phyloP scores from a whole-genome alignment of 129 eudicot species.

The Calendula officinalis region DNA sequence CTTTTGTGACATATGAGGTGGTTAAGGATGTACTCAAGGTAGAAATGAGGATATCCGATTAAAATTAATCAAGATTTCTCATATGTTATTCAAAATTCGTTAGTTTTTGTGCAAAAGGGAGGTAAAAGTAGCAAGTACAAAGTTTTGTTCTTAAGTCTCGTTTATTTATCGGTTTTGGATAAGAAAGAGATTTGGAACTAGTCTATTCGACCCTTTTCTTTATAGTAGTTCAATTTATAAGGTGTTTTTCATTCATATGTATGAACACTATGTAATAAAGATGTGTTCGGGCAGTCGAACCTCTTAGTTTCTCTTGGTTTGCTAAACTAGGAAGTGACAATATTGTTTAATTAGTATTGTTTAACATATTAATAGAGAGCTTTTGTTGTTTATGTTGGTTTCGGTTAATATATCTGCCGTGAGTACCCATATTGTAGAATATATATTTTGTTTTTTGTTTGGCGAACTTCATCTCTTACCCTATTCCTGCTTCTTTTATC shows the following conservation, averaged over 20 bases:
- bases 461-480: too few species aligned
- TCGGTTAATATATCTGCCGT: too few species aligned
- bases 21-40: slow-evolving; percentile 81
- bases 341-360: slow-evolving; percentile 16
- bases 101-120: slow-evolving; percentile 9
- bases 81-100: neutral
- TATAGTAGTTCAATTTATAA: slow-evolving; percentile 16
- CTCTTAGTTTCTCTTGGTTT: neutral
- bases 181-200: slow-evolving; percentile 24
- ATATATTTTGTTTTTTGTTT: too few species aligned
- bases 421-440: too few species aligned
- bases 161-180: slow-evolving; percentile 17
- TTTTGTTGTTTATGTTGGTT: slow-evolving; percentile 20
- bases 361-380: slow-evolving; percentile 6
- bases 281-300: too few species aligned
- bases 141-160: neutral
- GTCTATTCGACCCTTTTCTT: slow-evolving; percentile 11
- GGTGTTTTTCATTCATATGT: slow-evolving; percentile 22
- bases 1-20: slow-evolving; percentile 93
- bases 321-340: neutral
- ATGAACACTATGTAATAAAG: slow-evolving; percentile 25
- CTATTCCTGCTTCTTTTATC: too few species aligned
- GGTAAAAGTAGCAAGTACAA: neutral
- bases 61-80: slow-evolving; percentile 9
- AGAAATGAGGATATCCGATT: slow-evolving; percentile 93